Evolutionary conservation across 2,329 filamentous ascomycete genomes (phyloP).

Genomic region (Pestalotiopsis sp.): DNA sequence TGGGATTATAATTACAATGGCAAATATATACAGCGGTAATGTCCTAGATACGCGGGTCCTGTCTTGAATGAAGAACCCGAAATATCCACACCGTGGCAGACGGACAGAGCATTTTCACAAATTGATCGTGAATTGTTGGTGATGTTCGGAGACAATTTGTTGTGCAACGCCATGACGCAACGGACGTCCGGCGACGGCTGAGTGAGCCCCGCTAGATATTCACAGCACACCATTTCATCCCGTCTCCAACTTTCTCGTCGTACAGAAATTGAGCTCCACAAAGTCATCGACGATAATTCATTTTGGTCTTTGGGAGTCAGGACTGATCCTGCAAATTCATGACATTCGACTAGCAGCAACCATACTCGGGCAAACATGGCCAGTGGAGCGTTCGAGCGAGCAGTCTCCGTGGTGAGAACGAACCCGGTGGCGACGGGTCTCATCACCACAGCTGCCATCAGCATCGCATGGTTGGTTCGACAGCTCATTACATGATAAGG

Average conservation of each 20-base stretch:
- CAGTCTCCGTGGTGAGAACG: neutral
- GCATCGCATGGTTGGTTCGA: neutral
- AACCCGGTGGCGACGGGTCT: constrained; percentile 5
- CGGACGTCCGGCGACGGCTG: constrained; percentile 2
- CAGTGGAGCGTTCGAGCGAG: neutral
- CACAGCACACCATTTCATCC: neutral
- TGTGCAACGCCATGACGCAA: neutral
- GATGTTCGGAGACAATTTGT: neutral
- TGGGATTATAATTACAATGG: too few relatives aligned
- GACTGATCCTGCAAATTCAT: neutral
- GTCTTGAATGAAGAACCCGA: neutral
- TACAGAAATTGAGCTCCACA: neutral
- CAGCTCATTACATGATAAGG: neutral
- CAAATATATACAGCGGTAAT: too few relatives aligned
- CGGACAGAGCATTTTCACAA: neutral
- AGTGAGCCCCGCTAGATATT: neutral
- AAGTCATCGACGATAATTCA: neutral
- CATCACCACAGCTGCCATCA: neutral
- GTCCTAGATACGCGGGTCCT: neutral
- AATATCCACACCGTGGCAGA: neutral
- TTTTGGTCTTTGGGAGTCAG: neutral
- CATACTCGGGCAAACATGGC: neutral
- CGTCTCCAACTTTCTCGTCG: neutral
- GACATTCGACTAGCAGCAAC: neutral
- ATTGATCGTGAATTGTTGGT: neutral